phyloP scores from a whole-genome alignment of 176 grass and related monocot species.

The Bonia amplexicaulis region DNA sequence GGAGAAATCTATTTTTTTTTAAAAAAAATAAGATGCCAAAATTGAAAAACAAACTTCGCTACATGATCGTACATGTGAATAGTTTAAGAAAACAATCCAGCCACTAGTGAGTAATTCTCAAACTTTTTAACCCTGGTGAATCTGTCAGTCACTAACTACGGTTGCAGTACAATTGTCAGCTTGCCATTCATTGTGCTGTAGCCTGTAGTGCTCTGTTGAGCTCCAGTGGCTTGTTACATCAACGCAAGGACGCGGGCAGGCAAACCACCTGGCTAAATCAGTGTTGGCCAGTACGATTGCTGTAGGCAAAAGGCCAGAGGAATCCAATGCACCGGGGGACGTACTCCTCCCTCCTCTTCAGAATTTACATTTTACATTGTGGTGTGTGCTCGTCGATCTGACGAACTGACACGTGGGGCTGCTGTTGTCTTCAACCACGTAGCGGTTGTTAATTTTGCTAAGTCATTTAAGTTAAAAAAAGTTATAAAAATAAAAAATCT shows the following conservation, averaged over 20 bases:
- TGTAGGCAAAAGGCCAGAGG: background rate
- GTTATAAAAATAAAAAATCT: too few species aligned
- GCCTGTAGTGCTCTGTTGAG: background rate
- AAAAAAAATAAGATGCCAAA: too few species aligned
- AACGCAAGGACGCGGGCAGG: background rate
- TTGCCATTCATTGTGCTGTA: conserved; percentile 14
- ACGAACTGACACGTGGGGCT: too few species aligned
- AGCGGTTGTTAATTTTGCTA: too few species aligned
- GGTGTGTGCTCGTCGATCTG: background rate
- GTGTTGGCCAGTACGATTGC: background rate
- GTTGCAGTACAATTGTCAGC: conserved; percentile 21
- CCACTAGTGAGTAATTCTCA: too few species aligned
- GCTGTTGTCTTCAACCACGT: too few species aligned
- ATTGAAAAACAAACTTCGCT: too few species aligned
- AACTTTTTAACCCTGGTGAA: background rate
- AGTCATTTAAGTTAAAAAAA: too few species aligned
- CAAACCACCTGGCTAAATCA: background rate
- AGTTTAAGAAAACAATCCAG: too few species aligned
- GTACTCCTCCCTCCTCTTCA: background rate
- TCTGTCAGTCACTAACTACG: background rate
- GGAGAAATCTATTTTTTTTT: too few species aligned
- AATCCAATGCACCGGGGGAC: background rate
- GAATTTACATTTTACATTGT: background rate
- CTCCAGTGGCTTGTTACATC: conserved; percentile 25
- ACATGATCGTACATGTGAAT: too few species aligned